Percentiles rank a stretch among this genome's conserved stretches.
These are phyloP conservation scores for Trichoderma atrobrunneum DNA, from an alignment of 2,329 filamentous ascomycete genomes.

Conservation along the genomic window DNA sequence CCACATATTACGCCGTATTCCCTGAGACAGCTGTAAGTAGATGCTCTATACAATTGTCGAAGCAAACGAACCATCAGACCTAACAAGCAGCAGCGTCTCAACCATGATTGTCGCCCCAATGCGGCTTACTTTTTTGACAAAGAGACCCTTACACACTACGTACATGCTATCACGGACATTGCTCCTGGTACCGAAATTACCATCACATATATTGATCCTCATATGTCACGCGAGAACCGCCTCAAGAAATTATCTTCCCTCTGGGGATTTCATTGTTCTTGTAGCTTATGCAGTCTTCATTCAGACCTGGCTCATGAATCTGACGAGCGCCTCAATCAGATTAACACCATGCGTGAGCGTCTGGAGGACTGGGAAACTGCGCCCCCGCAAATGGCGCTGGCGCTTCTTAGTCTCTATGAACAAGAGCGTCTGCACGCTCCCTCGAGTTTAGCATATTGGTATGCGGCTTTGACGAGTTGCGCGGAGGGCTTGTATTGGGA, in stretches of 20 bases:
- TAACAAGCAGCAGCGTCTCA: conserved; percentile 36
- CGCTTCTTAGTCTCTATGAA: conserved; percentile 39
- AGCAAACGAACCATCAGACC: not conserved
- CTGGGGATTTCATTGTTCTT: conserved; percentile 44
- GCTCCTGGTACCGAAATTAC: conserved; percentile 43
- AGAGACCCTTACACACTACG: conserved; percentile 37
- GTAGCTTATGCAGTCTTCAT: conserved; percentile 37
- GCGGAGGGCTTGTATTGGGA: conserved; percentile 39
- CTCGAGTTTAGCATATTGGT: conserved; percentile 36
- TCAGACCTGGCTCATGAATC: conserved; percentile 31
- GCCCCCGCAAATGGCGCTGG: conserved; percentile 38
- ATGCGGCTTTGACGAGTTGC: conserved; percentile 41
- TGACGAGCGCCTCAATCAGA: conserved; percentile 38
- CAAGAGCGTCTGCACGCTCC: conserved; percentile 39
- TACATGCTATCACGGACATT: conserved; percentile 41
- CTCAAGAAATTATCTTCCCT: conserved; percentile 29
- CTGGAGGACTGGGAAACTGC: conserved; percentile 6
- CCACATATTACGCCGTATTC: conserved; percentile 7
- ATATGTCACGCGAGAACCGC: conserved; percentile 28
- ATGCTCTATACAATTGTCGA: not conserved
- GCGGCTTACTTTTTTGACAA: conserved; percentile 43
- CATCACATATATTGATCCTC: conserved; percentile 40
- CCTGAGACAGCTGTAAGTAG: conserved; percentile 22
- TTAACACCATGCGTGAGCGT: conserved; percentile 20
- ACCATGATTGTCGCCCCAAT: conserved; percentile 47